Percentiles rank a stretch among this genome's conserved stretches.
phyloP scores from a whole-genome alignment of 2,329 filamentous ascomycete genomes.

The Samsoniella hepiali region DNA sequence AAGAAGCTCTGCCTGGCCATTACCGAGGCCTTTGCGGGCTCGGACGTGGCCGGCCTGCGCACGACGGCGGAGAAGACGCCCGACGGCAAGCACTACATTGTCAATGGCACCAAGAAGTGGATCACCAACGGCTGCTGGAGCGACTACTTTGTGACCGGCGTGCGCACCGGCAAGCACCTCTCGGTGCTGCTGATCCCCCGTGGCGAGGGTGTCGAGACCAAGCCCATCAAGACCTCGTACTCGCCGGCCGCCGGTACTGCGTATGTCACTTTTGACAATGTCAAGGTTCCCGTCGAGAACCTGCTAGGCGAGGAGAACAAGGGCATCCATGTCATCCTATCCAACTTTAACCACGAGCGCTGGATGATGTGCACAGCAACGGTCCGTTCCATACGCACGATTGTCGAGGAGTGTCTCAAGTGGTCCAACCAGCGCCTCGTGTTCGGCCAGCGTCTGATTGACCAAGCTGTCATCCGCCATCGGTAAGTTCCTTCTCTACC shows the following conservation, averaged over 20 bases:
- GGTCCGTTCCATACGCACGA: slow-evolving; percentile 61
- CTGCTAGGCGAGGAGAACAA: slow-evolving; percentile 80
- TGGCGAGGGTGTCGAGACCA: slow-evolving; percentile 71
- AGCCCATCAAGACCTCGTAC: slow-evolving; percentile 77
- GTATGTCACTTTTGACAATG: slow-evolving; percentile 79
- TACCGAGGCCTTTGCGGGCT: slow-evolving; percentile 82
- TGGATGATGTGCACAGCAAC: slow-evolving; percentile 71
- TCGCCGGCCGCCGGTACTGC: slow-evolving; percentile 75
- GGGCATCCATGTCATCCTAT: slow-evolving; percentile 78
- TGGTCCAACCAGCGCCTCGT: slow-evolving; percentile 86
- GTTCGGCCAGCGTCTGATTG: slow-evolving; percentile 76
- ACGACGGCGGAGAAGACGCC: slow-evolving; percentile 75
- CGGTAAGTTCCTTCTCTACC: slow-evolving; percentile 51
- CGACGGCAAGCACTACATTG: slow-evolving; percentile 69
- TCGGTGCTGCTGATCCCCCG: slow-evolving; percentile 73
- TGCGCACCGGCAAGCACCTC: slow-evolving; percentile 74
- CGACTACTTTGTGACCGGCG: slow-evolving; percentile 81
- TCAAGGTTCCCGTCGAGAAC: slow-evolving; percentile 77
- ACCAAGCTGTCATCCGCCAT: slow-evolving; percentile 77
- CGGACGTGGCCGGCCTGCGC: slow-evolving; percentile 73
- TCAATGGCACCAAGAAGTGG: slow-evolving; percentile 80
- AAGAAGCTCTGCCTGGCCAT: slow-evolving; percentile 89
- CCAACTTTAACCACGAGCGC: slow-evolving; percentile 86
- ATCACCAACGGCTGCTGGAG: slow-evolving; percentile 78
- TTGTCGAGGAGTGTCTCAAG: slow-evolving; percentile 81